Evolutionary conservation across 1,139 yeast species (phyloP).

Genomic region (Candida sojae): DNA sequence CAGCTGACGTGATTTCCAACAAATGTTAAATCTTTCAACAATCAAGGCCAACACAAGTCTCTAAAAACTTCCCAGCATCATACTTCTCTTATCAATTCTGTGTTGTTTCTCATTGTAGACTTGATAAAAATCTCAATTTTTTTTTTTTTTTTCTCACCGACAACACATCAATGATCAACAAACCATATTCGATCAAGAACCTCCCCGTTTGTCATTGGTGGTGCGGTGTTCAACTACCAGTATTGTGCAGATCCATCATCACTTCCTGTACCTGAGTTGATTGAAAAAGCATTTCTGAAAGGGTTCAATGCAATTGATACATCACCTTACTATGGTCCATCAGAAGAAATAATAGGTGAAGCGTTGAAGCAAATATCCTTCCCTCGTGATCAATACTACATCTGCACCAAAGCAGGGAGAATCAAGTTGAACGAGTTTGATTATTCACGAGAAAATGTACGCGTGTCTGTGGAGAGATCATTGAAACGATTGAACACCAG

Average conservation of each 20-base stretch:
- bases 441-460: conserved; percentile 62
- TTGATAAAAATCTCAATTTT: too few species aligned
- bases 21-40: too few species aligned
- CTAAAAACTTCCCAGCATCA: too few species aligned
- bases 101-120: too few species aligned
- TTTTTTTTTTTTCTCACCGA: too few species aligned
- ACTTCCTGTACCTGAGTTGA: conserved; percentile 58
- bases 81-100: too few species aligned
- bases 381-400: conserved; percentile 63
- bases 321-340: conserved; percentile 91
- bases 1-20: too few species aligned
- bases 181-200: conserved; percentile 28
- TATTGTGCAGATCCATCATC: conserved; percentile 67
- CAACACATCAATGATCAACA: too few species aligned
- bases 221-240: conserved; percentile 81
- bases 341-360: conserved; percentile 72
- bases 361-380: conserved; percentile 52
- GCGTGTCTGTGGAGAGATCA: conserved; percentile 65
- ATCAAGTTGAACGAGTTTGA: conserved; percentile 69
- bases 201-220: conserved; percentile 75
- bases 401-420: conserved; percentile 90
- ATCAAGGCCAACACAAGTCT: too few species aligned
- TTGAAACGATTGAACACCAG: conserved; percentile 61
- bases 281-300: conserved; percentile 58
- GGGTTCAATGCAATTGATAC: conserved; percentile 86